These are phyloP conservation scores for Sherardia arvensis DNA, from an alignment of 257 asterid genomes.

Conservation along the genomic window DNA sequence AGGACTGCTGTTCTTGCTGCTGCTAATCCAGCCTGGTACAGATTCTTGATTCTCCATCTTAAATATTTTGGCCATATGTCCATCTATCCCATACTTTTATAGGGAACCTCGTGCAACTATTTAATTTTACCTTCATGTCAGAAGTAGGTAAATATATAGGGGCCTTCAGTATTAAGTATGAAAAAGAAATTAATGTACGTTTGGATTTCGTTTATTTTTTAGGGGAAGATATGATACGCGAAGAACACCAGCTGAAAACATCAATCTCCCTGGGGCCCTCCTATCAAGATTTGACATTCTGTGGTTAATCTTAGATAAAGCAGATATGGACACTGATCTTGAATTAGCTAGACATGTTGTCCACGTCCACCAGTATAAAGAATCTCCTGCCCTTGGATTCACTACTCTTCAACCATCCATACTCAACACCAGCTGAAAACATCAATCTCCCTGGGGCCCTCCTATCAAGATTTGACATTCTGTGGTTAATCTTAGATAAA, in stretches of 20 bases:
- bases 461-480: conserved; percentile 91
- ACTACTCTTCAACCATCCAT: conserved; percentile 97
- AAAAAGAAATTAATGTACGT: background rate
- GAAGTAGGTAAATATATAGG: no score
- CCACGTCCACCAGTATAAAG: conserved; percentile 90
- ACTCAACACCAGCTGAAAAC: conserved; percentile 97
- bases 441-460: conserved; percentile 98
- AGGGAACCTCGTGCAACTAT: no score
- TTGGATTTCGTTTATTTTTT: conserved; percentile 8
- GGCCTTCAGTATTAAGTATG: background rate
- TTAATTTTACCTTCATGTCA: no score
- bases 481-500: conserved; percentile 93
- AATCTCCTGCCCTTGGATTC: conserved; percentile 97
- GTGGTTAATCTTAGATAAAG: conserved; percentile 95
- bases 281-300: conserved; percentile 94
- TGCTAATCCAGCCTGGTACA: conserved; percentile 98
- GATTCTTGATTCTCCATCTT: background rate
- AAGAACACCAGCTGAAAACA: conserved; percentile 98
- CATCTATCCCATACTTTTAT: no score
- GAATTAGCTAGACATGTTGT: conserved; percentile 98
- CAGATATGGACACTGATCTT: conserved; percentile 97
- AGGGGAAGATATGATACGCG: conserved; percentile 98
- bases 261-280: conserved; percentile 97
- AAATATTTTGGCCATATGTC: no score
- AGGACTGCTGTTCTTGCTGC: conserved; percentile 98